Base-by-base conservation (phyloP, 345 rosid genomes). In the Hypericum perforatum region DNA sequence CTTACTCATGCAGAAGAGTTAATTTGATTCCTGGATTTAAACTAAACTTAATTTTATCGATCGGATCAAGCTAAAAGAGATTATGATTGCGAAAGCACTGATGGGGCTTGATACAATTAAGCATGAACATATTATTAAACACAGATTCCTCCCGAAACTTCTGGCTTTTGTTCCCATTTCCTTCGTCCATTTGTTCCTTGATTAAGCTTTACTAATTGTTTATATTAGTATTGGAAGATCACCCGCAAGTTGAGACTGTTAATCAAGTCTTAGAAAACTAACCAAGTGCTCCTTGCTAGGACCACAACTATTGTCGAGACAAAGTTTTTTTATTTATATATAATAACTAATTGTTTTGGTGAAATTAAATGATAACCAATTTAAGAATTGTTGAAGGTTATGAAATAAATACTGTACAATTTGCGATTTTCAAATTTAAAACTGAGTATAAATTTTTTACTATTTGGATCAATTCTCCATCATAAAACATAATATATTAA, bases 91-190 rank as follows among this genome's bases (percentile, higher is more conserved):
- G 57, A 37, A 68, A 41, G 63, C 39, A 65, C n/a, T 68, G 58
- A 63, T 16, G 62, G 58, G 55, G 59, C 32, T 22, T 4, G 32
- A 22, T 4, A 22, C 32, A 22, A 22, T 22, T 22, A 22, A 54
- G 39, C 44, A 44, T 16, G 48, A 54, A 47, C 58, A 60, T 64
- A 64, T 4, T 22, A 63, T 38, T 49, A 16, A 67, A 63, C 76
- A 56, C 71, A 69, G 60, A 71, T 67, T 80, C 74, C 74, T 61
- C 14, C 75, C 77, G 59, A 52, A 60, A 72, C 37, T 77, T 66
- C 58, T 63, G 80, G 80, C 78, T 75, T 80, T 80, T 72, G 74
- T 66, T 59, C 54, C 66, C 59, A 37, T 40, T 61, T 53, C 15
- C 1, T 14, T 8, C 58, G 41, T 14, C 48, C 32, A 60, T 53